Conservation (phyloP, 148 eudicot genomes). For the Salicornia ramosissima region DNA sequence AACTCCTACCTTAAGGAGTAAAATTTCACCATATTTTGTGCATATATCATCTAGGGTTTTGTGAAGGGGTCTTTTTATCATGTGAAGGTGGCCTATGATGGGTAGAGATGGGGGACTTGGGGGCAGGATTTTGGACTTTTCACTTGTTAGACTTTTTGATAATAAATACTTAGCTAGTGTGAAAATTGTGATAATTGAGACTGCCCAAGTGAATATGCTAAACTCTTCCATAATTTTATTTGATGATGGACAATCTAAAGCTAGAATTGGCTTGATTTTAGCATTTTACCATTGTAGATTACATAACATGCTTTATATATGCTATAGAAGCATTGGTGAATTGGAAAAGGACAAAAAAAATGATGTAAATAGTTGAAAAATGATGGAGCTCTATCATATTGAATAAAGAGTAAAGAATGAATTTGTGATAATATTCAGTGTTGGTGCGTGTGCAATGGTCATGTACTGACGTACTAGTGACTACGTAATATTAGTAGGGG, state of each 20-base stretch:
- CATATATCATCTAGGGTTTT: conserved; percentile 18
- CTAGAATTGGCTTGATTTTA: neutral
- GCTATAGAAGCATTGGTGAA: neutral
- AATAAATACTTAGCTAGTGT: neutral
- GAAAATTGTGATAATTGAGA: neutral
- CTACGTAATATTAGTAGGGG: too few species aligned
- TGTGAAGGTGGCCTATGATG: conserved; percentile 34
- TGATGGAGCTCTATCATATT: neutral
- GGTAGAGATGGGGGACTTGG: conserved; percentile 35
- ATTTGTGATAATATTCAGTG: neutral
- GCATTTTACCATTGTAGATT: neutral
- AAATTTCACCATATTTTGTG: conserved; percentile 24
- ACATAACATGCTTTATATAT: too few species aligned
- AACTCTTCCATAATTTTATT: conserved; percentile 7
- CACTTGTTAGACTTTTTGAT: neutral
- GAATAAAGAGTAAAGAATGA: neutral
- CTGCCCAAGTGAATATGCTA: neutral
- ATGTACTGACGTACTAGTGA: too few species aligned
- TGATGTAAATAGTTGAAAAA: neutral
- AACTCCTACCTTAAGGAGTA: conserved; percentile 23
- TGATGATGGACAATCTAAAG: neutral
- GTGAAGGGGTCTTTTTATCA: conserved; percentile 29
- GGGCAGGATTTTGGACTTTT: conserved; percentile 17
- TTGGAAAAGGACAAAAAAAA: too few species aligned
- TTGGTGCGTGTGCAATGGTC: too few species aligned